Base-by-base conservation (phyloP, 2,329 filamentous ascomycete genomes). In the Aspergillus brasiliensis region DNA sequence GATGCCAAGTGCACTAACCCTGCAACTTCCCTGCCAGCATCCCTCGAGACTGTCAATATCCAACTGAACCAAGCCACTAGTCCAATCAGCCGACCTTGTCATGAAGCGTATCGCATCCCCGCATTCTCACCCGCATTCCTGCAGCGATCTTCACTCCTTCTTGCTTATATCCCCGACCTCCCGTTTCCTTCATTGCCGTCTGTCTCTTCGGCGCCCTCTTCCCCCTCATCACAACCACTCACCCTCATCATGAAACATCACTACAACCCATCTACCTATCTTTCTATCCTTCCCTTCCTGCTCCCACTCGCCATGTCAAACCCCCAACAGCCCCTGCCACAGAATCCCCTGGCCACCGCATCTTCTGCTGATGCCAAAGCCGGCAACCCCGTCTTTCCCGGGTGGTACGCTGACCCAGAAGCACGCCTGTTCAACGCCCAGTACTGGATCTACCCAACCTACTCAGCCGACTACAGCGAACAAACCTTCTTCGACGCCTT, bases 361-460 rank as follows among this genome's bases (percentile, higher is more conserved):
- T 19, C 21, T n/a, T 49, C 19, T 11, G 6, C 19, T 10, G 21
- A 19, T 49, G 8, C 28, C n/a, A 48, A 37, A 23, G 13, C 60
- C 38, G 70, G 71, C 40, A 84, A 84, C 57, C 81, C 81, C 5
- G 78, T 83, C 54, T 73, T 83, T 23, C 72, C 77, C 1, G 80
- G 80, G 53, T 82, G 80, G 79, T 83, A 83, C 64, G 82, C 81
- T 7, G 81, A 84, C 58, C 82, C 81, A 0, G 82, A 83, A 67
- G 78, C 73, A 25, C 79, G 77, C 54, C 77, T 79, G 68, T 83
- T 81, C 70, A 68, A 78, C 15, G 70, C 69, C 27, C 65, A 75
- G 40, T 82, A 80, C 69, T 83, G 79, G 79, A 77, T 83, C 23
- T 84, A 77, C 65, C 79, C 81, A 5, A 83, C 81, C 2, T 73